Base-by-base conservation (phyloP, 805 yeast species). In the Maudiozyma bulderi region DNA sequence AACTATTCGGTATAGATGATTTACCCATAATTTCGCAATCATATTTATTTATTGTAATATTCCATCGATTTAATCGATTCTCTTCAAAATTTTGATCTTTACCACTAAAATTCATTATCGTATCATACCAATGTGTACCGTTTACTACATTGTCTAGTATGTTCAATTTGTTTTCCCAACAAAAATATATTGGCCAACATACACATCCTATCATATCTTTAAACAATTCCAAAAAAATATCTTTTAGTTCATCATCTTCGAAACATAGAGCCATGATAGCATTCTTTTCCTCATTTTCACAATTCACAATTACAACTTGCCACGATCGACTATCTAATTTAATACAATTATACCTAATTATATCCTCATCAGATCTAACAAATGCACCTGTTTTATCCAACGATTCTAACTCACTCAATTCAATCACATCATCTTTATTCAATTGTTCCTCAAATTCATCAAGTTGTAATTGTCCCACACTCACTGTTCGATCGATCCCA, bases 191-290 rank as follows among this genome's bases (percentile, higher is more conserved):
- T 0, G 64, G 57, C 47, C 60, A 56, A 6, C 60, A 44, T 5
- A 65, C 44, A 5, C 57, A 47, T 14, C 69, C 67, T 8, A 49
- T 48, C 10, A 56, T 57, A 2, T 56, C 50, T 44, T 58, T 61
- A 10, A 68, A 48, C 69, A 69, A 66, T 7, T 62, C 57, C 1
- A 59, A 40, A 26, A 65, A 44, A 10, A 34, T n/a, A 10, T 10
- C 11, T 34, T 34, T n/a, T 34, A 11, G 37, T 11, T 10, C n/a
- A 10, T 10, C 11, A 34, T 34, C 37, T 10, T 34, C 37, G 37
- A 34, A 34, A 11, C n/a, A n/a, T 11, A 10, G 2, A 10, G 37
- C 37, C 11, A 34, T n/a, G n/a, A 34, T n/a, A n/a, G 37, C 37
- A 20, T 20, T 20, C 26, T 20, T 20, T 20, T 20, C 26, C 26